Percentiles rank a stretch among this genome's conserved stretches.
These are phyloP conservation scores for Mycena leptocephala DNA, from an alignment of 768 basidiomycete genomes.

Conservation along the genomic window DNA sequence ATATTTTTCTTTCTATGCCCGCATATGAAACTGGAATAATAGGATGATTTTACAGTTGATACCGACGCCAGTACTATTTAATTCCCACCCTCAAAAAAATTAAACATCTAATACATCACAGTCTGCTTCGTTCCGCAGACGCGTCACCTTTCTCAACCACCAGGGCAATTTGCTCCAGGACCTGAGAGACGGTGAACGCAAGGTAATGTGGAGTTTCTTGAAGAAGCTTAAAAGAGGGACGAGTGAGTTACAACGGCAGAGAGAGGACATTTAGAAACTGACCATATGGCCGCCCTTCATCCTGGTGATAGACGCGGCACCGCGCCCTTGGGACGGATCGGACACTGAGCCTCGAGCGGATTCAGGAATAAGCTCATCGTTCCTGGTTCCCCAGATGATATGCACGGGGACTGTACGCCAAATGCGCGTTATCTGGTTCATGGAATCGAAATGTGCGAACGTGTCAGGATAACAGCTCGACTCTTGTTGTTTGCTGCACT, in stretches of 20 bases:
- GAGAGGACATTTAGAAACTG: constrained; percentile 4
- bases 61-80: not conserved
- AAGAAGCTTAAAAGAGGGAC: not conserved
- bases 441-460: constrained; percentile 61
- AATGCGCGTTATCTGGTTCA: constrained; percentile 52
- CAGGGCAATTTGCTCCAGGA: not conserved
- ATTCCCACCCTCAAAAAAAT: not conserved
- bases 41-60: not conserved
- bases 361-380: constrained; percentile 62
- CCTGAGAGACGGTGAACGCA: not conserved
- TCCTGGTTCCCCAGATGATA: constrained; percentile 62
- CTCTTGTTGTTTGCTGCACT: constrained; percentile 64
- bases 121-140: not conserved
- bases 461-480: constrained; percentile 61
- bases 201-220: constrained; percentile 4
- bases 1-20: too few species aligned
- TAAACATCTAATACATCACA: not conserved
- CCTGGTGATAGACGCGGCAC: constrained; percentile 59
- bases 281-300: constrained; percentile 67
- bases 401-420: constrained; percentile 60
- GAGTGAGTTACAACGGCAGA: not conserved
- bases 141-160: not conserved
- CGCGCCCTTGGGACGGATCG: constrained; percentile 58
- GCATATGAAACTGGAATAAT: not conserved
- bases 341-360: constrained; percentile 61